Conservation (phyloP, 352 stramenopile species). For the Pythium guiyangense region DNA sequence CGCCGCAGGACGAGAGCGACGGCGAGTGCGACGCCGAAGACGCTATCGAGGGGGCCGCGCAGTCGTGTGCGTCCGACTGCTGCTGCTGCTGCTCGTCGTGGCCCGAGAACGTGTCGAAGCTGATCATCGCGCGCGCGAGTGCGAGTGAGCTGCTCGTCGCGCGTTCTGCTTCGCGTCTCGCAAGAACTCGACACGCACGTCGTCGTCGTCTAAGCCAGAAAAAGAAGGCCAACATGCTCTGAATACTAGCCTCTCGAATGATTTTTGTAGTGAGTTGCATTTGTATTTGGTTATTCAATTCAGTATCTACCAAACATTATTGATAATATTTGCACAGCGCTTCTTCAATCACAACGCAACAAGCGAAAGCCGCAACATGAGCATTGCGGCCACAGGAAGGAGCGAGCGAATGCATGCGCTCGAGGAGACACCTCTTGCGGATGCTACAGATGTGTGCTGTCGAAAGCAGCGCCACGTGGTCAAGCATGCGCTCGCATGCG, state of each 20-base stretch:
- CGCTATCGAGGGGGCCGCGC: slow-evolving; percentile 12
- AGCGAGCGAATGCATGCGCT: no score
- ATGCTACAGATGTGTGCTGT: no score
- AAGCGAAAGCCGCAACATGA: no score
- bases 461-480: no score
- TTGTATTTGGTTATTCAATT: background rate
- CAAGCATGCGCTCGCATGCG: no score
- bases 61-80: slow-evolving; percentile 13
- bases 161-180: background rate
- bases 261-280: background rate
- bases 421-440: no score
- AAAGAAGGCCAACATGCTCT: no score
- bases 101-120: slow-evolving; percentile 66
- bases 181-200: no score
- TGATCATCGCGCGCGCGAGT: slow-evolving; percentile 45
- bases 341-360: no score
- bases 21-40: background rate
- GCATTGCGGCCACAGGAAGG: no score
- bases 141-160: background rate
- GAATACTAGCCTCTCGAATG: background rate
- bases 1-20: slow-evolving; percentile 5
- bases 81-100: slow-evolving; percentile 17
- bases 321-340: no score
- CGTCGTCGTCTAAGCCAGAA: no score
- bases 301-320: background rate